Base-by-base conservation (phyloP, 495 filamentous ascomycete genomes). In the Stereocaulon alpinum region DNA sequence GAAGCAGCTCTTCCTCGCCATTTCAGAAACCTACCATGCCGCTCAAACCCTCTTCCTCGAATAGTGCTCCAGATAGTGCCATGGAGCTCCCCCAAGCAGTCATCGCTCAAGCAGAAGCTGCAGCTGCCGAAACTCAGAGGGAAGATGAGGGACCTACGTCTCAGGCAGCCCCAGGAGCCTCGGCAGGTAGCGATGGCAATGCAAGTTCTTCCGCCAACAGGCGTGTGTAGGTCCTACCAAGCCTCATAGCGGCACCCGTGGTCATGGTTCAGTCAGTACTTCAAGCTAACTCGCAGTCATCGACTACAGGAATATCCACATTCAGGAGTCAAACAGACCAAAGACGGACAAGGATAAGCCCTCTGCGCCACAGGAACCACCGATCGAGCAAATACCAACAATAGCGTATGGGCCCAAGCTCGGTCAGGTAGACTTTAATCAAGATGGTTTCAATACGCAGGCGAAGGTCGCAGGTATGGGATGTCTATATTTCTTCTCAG, bases 371-470 rank as follows among this genome's bases (percentile, higher is more conserved):
- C 52, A 50, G 20, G 57, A 64, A 58, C 55, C 48, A n/a, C 63
- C 61, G 11, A 62, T 64, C 42, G 72, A 68, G 18, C 64, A 65
- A 34, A 61, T 67, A 7, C 72, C 77, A 14, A 78, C 76, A 34
- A 78, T 79, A 10, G 75, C 73, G 2, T 83, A 79, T 60, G 74
- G 77, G 18, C 76, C 76, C 44, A 62, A 61, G 40, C 75, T 74
- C 58, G 77, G 79, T 40, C 65, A 75, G 40, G 70, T 83, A 18
- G 70, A 76, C 22, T 68, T 79, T 61, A 74, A 69, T 17, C 76
- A 78, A 59, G 72, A 77, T 56, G 81, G 77, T 20, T 70, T 83
- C 63, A 72, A 79, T 61, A 80, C 81, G 7, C 71, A 74, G 55
- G 81, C 80, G 6, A 68, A 68, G 20, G 67, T 84, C 45, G 71